phyloP scores from a whole-genome alignment of 371 early-diverging fungal species.

The Actinomucor elegans region DNA sequence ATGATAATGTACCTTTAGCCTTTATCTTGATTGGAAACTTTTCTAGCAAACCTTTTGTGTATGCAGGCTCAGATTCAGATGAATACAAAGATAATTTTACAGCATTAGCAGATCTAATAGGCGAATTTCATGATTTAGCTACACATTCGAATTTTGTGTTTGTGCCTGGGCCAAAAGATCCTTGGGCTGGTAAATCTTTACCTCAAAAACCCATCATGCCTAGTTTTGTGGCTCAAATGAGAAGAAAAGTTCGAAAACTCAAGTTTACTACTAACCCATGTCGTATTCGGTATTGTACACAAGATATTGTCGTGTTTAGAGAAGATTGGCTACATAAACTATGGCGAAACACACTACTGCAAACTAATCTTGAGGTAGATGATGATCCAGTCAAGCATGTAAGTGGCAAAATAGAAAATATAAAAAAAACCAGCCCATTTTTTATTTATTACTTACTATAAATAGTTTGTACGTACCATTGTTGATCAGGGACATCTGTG shows the following conservation, averaged over 20 bases:
- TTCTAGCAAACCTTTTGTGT: constrained; percentile 69
- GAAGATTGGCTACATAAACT: constrained; percentile 79
- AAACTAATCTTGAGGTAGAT: constrained; percentile 47
- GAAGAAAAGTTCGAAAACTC: constrained; percentile 55
- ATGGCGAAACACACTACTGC: constrained; percentile 73
- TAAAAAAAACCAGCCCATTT: no score
- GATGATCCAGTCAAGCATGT: constrained; percentile 65
- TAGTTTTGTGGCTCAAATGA: constrained; percentile 61
- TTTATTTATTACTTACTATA: not conserved
- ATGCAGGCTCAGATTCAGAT: constrained; percentile 51
- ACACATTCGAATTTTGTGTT: constrained; percentile 76
- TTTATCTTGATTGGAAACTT: constrained; percentile 89
- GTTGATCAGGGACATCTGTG: constrained; percentile 83
- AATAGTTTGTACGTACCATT: constrained; percentile 78
- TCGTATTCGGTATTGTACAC: constrained; percentile 80
- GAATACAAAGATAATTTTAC: constrained; percentile 62
- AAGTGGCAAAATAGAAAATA: constrained; percentile 4
- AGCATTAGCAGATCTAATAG: constrained; percentile 72
- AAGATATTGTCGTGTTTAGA: constrained; percentile 85
- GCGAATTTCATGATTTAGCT: constrained; percentile 68
- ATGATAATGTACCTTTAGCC: constrained; percentile 67
- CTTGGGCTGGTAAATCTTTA: constrained; percentile 69
- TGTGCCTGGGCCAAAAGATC: constrained; percentile 89
- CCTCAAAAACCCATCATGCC: constrained; percentile 81
- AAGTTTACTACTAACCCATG: constrained; percentile 84